phyloP scores from a whole-genome alignment of 768 basidiomycete species.

The Galerina marginata region DNA sequence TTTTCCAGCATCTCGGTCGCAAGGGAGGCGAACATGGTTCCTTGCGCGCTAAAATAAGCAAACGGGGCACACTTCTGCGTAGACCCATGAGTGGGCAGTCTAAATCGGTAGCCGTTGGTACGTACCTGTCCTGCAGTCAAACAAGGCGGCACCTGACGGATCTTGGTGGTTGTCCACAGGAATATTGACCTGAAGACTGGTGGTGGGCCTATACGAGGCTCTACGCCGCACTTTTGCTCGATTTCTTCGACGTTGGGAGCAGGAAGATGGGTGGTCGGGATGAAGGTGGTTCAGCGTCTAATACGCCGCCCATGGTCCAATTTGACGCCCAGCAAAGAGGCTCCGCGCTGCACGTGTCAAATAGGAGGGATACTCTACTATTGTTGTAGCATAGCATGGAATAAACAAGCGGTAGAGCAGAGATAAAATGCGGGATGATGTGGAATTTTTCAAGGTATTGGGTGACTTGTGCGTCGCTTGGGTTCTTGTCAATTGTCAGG shows the following conservation, averaged over 20 bases:
- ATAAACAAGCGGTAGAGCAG: background rate
- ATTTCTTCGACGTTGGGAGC: background rate
- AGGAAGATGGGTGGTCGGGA: slow-evolving; percentile 5
- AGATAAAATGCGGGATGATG: background rate
- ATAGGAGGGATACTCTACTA: background rate
- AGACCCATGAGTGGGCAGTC: too few species aligned
- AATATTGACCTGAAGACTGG: background rate
- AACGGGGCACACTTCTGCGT: background rate
- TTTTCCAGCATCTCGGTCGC: slow-evolving; percentile 19
- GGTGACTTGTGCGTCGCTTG: background rate
- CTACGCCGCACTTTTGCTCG: background rate
- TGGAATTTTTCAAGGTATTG: background rate
- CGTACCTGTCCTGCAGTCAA: too few species aligned
- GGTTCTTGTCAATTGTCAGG: too few species aligned
- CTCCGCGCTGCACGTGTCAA: slow-evolving; percentile 10
- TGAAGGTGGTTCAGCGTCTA: slow-evolving; percentile 7
- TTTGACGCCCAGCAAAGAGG: slow-evolving; percentile 14
- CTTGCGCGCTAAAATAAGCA: background rate
- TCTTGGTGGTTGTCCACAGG: too few species aligned
- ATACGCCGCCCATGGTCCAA: slow-evolving; percentile 11
- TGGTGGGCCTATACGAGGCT: background rate
- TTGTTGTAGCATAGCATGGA: slow-evolving; percentile 2
- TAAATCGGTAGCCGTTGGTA: too few species aligned
- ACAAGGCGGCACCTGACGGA: too few species aligned
- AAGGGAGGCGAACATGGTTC: background rate